These are phyloP conservation scores for Dacryopinax primogenitus DNA, from an alignment of 768 basidiomycete genomes.

Conservation along the genomic window DNA sequence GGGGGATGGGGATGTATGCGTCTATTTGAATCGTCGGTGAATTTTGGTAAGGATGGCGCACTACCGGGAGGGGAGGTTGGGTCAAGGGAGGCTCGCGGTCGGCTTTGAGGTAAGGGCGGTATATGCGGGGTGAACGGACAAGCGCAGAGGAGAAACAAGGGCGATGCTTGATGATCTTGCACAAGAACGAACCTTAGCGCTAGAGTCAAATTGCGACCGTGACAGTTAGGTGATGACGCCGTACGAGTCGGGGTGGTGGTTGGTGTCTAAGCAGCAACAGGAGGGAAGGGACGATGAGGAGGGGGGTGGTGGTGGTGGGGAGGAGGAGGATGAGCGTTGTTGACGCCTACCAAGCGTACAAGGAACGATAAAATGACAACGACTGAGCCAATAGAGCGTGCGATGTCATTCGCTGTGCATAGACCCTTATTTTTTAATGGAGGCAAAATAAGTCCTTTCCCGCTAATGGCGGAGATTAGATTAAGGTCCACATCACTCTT, in stretches of 20 bases:
- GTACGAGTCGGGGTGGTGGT: neutral
- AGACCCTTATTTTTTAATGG: too few species aligned
- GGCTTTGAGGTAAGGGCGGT: too few species aligned
- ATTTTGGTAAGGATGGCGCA: too few species aligned
- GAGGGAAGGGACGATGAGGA: neutral
- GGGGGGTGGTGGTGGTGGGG: neutral
- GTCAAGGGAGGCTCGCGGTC: too few species aligned
- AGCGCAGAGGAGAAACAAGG: too few species aligned
- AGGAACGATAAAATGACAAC: neutral
- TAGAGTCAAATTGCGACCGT: neutral
- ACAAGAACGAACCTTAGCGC: too few species aligned
- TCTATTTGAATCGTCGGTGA: neutral
- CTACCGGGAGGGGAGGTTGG: too few species aligned
- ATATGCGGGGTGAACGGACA: too few species aligned
- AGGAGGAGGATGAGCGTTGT: neutral
- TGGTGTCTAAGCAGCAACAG: neutral
- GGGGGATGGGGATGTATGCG: neutral
- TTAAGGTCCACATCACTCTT: too few species aligned
- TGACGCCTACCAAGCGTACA: neutral
- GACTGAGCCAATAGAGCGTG: neutral
- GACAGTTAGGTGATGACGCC: neutral
- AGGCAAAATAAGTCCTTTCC: too few species aligned
- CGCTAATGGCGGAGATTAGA: too few species aligned
- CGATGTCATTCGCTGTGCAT: neutral
- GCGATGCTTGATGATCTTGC: too few species aligned